Percentiles rank a stretch among this genome's conserved stretches.
Evolutionary conservation across 2,329 filamentous ascomycete species (phyloP).

Genomic region (Mycosphaerella sp.): DNA sequence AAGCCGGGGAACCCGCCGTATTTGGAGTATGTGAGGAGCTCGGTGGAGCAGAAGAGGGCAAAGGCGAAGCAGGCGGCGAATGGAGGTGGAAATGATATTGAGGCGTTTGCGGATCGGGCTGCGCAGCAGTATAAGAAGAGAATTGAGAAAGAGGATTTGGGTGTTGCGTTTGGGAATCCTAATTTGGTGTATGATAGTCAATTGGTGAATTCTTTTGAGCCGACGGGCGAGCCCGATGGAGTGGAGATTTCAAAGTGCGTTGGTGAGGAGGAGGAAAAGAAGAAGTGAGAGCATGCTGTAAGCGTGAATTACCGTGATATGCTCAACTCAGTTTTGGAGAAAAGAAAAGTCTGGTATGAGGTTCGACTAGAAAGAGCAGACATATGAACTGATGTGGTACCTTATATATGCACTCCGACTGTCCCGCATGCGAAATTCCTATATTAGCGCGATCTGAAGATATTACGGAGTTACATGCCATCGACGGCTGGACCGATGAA

Average conservation of each 20-base stretch:
- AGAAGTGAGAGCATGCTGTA: not conserved
- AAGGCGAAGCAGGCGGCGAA: slow-evolving; percentile 22
- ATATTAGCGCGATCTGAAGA: too few species aligned
- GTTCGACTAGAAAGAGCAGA: not conserved
- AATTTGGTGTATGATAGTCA: slow-evolving; percentile 60
- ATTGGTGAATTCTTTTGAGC: slow-evolving; percentile 60
- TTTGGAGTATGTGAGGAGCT: slow-evolving; percentile 62
- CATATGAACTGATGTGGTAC: not conserved
- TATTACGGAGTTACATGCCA: too few species aligned
- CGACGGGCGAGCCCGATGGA: slow-evolving; percentile 60
- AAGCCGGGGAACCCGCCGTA: slow-evolving; percentile 66
- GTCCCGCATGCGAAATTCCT: too few species aligned
- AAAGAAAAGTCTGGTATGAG: too few species aligned
- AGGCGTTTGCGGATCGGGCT: slow-evolving; percentile 41
- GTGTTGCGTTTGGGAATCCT: slow-evolving; percentile 51
- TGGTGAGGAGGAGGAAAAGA: slow-evolving; percentile 27
- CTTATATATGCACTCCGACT: not conserved
- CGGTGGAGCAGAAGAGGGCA: slow-evolving; percentile 47
- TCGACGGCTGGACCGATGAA: too few species aligned
- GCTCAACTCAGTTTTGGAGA: too few species aligned
- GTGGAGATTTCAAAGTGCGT: slow-evolving; percentile 61
- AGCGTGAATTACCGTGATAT: too few species aligned
- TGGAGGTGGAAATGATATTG: slow-evolving; percentile 27
- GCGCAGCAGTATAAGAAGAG: slow-evolving; percentile 46
- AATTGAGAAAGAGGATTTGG: slow-evolving; percentile 43